Conservation (phyloP, 2,329 filamentous ascomycete genomes). For the Cladorrhinum sp. region DNA sequence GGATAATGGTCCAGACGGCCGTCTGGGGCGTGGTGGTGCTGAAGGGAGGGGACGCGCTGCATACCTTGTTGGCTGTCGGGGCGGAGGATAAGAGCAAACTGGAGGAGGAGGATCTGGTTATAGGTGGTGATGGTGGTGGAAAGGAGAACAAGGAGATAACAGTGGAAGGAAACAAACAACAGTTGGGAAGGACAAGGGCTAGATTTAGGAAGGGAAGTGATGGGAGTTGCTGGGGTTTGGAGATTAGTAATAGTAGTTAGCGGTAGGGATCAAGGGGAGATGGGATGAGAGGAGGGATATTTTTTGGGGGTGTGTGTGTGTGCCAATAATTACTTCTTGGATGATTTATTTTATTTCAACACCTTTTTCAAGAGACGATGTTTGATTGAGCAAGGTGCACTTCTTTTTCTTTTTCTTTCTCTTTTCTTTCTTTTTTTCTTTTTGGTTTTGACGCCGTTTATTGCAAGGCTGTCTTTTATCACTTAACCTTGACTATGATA, state of each 20-base stretch:
- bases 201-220: not conserved
- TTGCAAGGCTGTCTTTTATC: too few species aligned
- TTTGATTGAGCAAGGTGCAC: too few species aligned
- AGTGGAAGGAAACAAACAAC: not conserved
- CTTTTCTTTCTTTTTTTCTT: too few species aligned
- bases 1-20: constrained; percentile 28
- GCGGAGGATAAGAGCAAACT: constrained; percentile 20
- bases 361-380: too few species aligned
- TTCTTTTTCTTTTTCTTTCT: too few species aligned
- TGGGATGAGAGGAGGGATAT: not conserved
- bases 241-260: not conserved
- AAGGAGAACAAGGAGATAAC: not conserved
- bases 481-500: too few species aligned
- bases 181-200: not conserved
- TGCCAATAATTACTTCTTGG: too few species aligned
- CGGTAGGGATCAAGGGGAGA: not conserved
- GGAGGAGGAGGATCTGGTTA: constrained; percentile 11
- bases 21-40: constrained; percentile 26
- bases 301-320: too few species aligned
- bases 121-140: constrained; percentile 1
- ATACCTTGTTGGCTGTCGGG: constrained; percentile 29
- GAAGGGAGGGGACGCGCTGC: constrained; percentile 28
- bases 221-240: not conserved
- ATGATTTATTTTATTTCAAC: too few species aligned
- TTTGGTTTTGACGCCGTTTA: too few species aligned